Conservation (phyloP, 192 early-diverging fungal genomes). For the Coemansia furcata region DNA sequence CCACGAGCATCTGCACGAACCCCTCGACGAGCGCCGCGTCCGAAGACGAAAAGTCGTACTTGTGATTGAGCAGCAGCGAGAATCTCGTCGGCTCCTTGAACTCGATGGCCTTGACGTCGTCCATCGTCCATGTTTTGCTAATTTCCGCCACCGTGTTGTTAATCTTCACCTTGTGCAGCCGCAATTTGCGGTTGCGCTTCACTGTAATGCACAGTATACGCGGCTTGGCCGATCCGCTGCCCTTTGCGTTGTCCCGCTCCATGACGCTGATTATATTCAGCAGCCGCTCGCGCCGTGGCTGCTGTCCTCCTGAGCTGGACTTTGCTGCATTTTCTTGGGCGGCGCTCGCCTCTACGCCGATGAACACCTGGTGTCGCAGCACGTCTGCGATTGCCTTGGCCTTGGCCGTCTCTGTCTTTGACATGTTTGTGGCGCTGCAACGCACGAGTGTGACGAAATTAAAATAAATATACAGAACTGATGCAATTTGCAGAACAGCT, state of each 20-base stretch:
- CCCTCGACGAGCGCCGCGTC: conserved; percentile 43
- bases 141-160: conserved; percentile 35
- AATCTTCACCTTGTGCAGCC: conserved; percentile 50
- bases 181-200: conserved; percentile 51
- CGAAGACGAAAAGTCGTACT: conserved; percentile 41
- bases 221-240: conserved; percentile 37
- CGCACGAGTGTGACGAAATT: background rate
- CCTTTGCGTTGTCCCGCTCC: conserved; percentile 45
- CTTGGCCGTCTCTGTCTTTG: conserved; percentile 42
- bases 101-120: conserved; percentile 48
- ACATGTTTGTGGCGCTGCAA: conserved; percentile 1
- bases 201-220: conserved; percentile 48
- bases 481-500: too few species aligned
- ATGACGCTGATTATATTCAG: conserved; percentile 48
- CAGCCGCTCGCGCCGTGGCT: conserved; percentile 46
- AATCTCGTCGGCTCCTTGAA: conserved; percentile 51
- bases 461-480: background rate
- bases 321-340: conserved; percentile 43
- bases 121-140: conserved; percentile 47
- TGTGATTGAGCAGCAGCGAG: conserved; percentile 42
- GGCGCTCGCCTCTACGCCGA: conserved; percentile 42
- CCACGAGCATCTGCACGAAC: conserved; percentile 49
- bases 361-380: conserved; percentile 40
- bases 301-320: conserved; percentile 31
- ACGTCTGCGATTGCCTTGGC: conserved; percentile 43